Percentiles rank a stretch among this genome's conserved stretches.
phyloP scores from a whole-genome alignment of 768 basidiomycete species.

The Leccinellum albellum region DNA sequence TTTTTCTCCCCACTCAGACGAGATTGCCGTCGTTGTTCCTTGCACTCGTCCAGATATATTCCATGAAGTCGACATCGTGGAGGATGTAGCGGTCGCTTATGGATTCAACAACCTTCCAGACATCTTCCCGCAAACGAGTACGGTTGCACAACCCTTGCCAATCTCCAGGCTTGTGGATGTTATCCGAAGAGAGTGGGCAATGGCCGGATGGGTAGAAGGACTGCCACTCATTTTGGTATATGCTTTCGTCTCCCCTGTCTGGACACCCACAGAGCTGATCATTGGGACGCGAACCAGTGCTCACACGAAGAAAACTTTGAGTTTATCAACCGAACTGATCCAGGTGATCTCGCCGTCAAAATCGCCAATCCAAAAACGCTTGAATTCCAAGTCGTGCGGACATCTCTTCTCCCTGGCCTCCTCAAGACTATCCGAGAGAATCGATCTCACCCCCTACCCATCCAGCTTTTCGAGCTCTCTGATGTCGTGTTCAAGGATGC shows the following conservation, averaged over 20 bases:
- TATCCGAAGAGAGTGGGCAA: slow-evolving; percentile 85
- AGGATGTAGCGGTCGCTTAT: slow-evolving; percentile 96
- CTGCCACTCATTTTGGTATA: slow-evolving; percentile 87
- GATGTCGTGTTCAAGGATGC: slow-evolving; percentile 91
- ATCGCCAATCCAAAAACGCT: slow-evolving; percentile 97
- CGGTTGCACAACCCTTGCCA: slow-evolving; percentile 87
- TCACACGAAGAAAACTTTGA: slow-evolving; percentile 98
- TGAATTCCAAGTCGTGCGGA: slow-evolving; percentile 97
- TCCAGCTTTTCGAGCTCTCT: slow-evolving; percentile 90
- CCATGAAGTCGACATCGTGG: slow-evolving; percentile 98
- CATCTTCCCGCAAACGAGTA: slow-evolving; percentile 89
- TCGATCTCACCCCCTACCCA: slow-evolving; percentile 85
- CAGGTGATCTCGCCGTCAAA: slow-evolving; percentile 75
- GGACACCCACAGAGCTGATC: slow-evolving; percentile 3
- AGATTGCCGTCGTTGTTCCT: slow-evolving; percentile 74
- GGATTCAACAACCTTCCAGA: slow-evolving; percentile 96
- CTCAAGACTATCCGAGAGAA: slow-evolving; percentile 98
- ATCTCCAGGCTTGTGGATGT: slow-evolving; percentile 90
- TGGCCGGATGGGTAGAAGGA: slow-evolving; percentile 95
- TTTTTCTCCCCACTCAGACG: slow-evolving; percentile 52
- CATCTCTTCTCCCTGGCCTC: slow-evolving; percentile 91
- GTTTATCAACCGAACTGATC: slow-evolving; percentile 84
- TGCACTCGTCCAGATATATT: slow-evolving; percentile 97
- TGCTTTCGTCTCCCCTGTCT: background rate
- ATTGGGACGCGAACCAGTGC: slow-evolving; percentile 51